phyloP scores from a whole-genome alignment of 169 alveolate species.

The Cryptosporidium parvum region DNA sequence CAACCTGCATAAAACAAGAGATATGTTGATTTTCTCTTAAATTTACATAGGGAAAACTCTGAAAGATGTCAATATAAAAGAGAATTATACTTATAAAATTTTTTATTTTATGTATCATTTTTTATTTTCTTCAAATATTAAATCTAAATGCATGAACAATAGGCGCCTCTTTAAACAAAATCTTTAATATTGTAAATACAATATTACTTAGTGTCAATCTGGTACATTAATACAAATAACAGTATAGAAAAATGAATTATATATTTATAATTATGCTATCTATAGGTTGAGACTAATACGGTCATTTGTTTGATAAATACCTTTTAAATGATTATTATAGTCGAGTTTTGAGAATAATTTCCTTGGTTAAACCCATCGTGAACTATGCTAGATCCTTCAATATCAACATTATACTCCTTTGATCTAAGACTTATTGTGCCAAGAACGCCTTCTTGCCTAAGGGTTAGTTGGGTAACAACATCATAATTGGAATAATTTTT shows the following conservation, averaged over 20 bases:
- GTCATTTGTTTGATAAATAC: neutral
- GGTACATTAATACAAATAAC: neutral
- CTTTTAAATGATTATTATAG: constrained; percentile 16
- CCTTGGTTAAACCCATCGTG: constrained; percentile 35
- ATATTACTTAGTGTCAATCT: neutral
- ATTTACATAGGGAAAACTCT: neutral
- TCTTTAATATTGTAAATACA: neutral
- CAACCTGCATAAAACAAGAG: neutral
- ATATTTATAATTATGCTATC: neutral
- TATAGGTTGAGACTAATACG: neutral
- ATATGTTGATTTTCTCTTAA: neutral
- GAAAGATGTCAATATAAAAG: neutral
- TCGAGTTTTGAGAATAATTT: constrained; percentile 46
- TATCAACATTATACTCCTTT: constrained; percentile 22
- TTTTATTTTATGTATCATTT: neutral
- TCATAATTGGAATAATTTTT: constrained; percentile 4
- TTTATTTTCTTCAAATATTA: too few relatives aligned
- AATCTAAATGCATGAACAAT: neutral
- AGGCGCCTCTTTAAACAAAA: neutral
- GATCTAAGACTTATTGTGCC: constrained; percentile 47
- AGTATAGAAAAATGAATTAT: too few relatives aligned
- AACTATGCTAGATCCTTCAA: constrained; percentile 42
- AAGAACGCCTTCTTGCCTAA: constrained; percentile 69
- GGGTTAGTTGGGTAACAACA: constrained; percentile 26
- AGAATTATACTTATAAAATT: neutral